Percentiles rank a stretch among this genome's conserved stretches.
Conservation (phyloP, 2,329 filamentous ascomycete genomes). For the Colletotrichum tanaceti region DNA sequence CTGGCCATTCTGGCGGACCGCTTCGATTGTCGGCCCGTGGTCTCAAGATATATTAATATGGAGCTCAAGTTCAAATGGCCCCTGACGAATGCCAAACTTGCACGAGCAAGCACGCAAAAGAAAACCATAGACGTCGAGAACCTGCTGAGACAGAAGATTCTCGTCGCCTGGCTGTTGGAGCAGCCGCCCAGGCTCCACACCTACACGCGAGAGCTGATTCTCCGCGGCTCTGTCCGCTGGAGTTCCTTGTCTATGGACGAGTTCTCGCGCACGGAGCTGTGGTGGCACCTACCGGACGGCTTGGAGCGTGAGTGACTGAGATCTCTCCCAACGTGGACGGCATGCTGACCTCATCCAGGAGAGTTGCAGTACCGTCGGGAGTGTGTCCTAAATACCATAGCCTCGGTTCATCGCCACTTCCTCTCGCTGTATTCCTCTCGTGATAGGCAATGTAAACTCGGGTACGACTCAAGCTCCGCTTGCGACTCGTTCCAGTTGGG, state of each 20-base stretch:
- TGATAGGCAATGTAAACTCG: conserved; percentile 75
- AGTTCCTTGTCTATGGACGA: conserved; percentile 53
- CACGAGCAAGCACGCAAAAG: conserved; percentile 50
- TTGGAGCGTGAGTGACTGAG: conserved; percentile 68
- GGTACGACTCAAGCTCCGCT: conserved; percentile 77
- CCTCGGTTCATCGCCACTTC: conserved; percentile 77
- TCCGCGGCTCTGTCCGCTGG: conserved; percentile 73
- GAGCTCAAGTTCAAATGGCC: conserved; percentile 67
- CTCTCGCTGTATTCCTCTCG: conserved; percentile 74
- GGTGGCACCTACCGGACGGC: conserved; percentile 79
- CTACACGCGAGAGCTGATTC: conserved; percentile 73
- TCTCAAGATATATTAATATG: conserved; percentile 65
- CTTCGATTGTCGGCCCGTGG: conserved; percentile 71
- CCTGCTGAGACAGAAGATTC: conserved; percentile 74
- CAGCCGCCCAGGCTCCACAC: conserved; percentile 69
- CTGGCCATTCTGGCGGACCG: conserved; percentile 78
- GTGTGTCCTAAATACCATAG: conserved; percentile 75
- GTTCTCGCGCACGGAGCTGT: conserved; percentile 57
- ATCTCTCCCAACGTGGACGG: conserved; percentile 1
- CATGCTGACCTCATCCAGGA: conserved; percentile 53
- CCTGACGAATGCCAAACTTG: conserved; percentile 53
- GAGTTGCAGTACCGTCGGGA: conserved; percentile 75
- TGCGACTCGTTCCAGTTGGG: conserved; percentile 85
- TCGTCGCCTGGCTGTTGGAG: conserved; percentile 74
- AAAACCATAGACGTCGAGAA: conserved; percentile 68